Percentiles rank a stretch among this genome's conserved stretches.
Evolutionary conservation across 2,329 filamentous ascomycete species (phyloP).

Genomic region (Fusarium acutatum): DNA sequence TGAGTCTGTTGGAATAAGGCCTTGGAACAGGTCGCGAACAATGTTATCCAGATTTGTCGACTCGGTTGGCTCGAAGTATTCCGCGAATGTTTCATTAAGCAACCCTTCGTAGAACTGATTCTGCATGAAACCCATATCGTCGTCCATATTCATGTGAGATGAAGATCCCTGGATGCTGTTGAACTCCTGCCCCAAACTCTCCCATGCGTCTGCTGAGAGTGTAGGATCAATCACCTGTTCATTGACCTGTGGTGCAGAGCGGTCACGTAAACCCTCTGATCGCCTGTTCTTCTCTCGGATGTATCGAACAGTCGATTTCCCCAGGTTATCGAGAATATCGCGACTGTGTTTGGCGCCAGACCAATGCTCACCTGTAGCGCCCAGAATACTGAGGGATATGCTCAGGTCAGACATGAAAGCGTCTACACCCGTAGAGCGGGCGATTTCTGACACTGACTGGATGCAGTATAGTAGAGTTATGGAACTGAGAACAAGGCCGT

Average conservation of each 20-base stretch:
- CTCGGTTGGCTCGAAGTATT: slow-evolving; percentile 42
- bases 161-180: not conserved
- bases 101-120: slow-evolving; percentile 40
- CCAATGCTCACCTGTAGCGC: slow-evolving; percentile 62
- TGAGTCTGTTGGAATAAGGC: slow-evolving; percentile 46
- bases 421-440: slow-evolving; percentile 48
- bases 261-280: not conserved
- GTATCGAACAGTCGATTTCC: slow-evolving; percentile 43
- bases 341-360: slow-evolving; percentile 57
- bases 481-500: slow-evolving; percentile 57
- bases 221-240: not conserved
- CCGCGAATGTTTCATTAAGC: slow-evolving; percentile 39
- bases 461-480: slow-evolving; percentile 62
- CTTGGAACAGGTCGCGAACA: slow-evolving; percentile 48
- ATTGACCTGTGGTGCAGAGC: not conserved
- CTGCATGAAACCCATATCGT: slow-evolving; percentile 16
- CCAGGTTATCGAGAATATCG: slow-evolving; percentile 54
- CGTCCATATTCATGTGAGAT: not conserved
- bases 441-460: slow-evolving; percentile 54
- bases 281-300: slow-evolving; percentile 25
- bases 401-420: slow-evolving; percentile 53
- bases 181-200: not conserved
- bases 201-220: not conserved
- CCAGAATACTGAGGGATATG: slow-evolving; percentile 56
- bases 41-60: slow-evolving; percentile 45